Conservation (phyloP, 2,329 filamentous ascomycete species). For the Cladobotryum protrusum region DNA sequence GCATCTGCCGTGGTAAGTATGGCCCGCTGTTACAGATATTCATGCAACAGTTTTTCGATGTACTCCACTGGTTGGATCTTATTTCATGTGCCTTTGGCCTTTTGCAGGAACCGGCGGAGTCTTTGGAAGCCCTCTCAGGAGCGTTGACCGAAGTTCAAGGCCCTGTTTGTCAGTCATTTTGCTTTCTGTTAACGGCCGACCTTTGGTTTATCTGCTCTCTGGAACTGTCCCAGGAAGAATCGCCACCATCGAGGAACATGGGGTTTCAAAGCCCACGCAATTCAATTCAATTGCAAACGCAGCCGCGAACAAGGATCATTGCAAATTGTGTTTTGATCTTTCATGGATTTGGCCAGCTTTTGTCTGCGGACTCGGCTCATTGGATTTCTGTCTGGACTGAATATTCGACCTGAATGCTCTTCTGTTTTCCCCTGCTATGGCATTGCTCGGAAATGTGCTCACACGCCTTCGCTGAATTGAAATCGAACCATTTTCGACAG, state of each 20-base stretch:
- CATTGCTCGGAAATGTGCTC: too few species aligned
- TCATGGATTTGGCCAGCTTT: conserved; percentile 3
- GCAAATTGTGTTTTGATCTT: background rate
- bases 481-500: too few species aligned
- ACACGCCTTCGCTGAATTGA: too few species aligned
- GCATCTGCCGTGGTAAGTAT: conserved; percentile 32
- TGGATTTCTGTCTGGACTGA: conserved; percentile 4
- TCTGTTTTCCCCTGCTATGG: too few species aligned
- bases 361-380: too few species aligned
- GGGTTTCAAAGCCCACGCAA: conserved; percentile 17
- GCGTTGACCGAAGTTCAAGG: conserved; percentile 19
- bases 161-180: conserved; percentile 10
- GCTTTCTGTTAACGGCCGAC: conserved; percentile 1
- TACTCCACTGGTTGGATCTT: conserved; percentile 6
- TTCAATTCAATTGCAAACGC: conserved; percentile 30
- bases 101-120: conserved; percentile 11
- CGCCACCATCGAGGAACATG: conserved; percentile 5
- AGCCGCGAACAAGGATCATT: conserved; percentile 19
- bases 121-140: conserved; percentile 14
- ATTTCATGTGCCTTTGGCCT: conserved; percentile 7
- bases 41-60: conserved; percentile 8
- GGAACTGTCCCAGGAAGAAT: conserved; percentile 3
- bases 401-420: too few species aligned
- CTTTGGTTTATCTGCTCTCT: conserved; percentile 5
- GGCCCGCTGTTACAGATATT: conserved; percentile 20